A percentile compares a stretch with the other conserved stretches of the same genome.
Conservation (phyloP, 1,284 basidiomycete genomes). For the Athelia psychrophila region DNA sequence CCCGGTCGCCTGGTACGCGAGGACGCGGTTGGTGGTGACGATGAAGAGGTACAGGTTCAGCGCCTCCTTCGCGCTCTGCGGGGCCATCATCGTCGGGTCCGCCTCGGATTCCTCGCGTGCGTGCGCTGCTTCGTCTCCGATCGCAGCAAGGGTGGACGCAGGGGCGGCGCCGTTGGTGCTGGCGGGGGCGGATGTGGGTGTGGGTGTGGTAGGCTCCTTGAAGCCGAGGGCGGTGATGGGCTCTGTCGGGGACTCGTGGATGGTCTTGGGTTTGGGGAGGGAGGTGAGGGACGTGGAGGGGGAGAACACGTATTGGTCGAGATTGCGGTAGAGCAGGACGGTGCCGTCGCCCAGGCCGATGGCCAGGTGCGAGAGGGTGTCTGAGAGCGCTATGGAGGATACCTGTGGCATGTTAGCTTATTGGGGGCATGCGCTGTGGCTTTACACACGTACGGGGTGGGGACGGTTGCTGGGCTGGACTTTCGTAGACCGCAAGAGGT, state of each 20-base stretch:
- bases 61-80: conserved; percentile 32
- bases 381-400: conserved; percentile 78
- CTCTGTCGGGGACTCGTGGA: conserved; percentile 80
- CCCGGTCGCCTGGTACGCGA: conserved; percentile 77
- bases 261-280: conserved; percentile 76
- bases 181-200: neutral
- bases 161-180: neutral
- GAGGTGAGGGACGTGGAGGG: conserved; percentile 59
- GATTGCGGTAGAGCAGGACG: conserved; percentile 86
- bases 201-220: conserved; percentile 50
- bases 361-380: conserved; percentile 82
- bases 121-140: neutral
- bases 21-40: conserved; percentile 81
- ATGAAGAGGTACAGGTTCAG: conserved; percentile 75
- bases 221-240: conserved; percentile 93
- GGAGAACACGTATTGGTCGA: conserved; percentile 83
- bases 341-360: conserved; percentile 95
- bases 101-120: neutral
- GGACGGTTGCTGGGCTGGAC: conserved; percentile 76
- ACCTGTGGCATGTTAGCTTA: conserved; percentile 44
- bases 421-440: conserved; percentile 2
- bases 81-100: too few relatives aligned
- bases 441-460: conserved; percentile 62
- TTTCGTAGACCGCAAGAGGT: conserved; percentile 74
- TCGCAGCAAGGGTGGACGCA: too few relatives aligned